Conservation (phyloP, 2,329 filamentous ascomycete genomes). For the Plectosphaerella cucumerina region DNA sequence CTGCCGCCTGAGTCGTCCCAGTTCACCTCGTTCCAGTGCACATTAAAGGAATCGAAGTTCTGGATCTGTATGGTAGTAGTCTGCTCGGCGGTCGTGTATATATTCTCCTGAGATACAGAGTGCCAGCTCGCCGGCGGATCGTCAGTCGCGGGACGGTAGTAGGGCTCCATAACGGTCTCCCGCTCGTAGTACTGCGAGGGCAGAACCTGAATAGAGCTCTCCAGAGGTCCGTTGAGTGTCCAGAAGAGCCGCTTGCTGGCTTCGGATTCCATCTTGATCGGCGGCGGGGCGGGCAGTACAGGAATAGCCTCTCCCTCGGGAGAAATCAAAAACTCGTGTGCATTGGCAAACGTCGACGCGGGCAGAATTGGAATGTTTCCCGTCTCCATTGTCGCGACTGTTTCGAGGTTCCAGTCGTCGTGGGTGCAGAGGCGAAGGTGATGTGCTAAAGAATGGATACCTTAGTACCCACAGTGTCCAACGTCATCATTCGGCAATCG, state of each 20-base stretch:
- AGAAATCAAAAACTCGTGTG: too few species aligned
- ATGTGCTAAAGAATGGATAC: too few species aligned
- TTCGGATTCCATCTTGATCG: not conserved
- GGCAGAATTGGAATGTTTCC: too few species aligned
- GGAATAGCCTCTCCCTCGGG: too few species aligned
- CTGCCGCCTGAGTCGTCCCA: not conserved
- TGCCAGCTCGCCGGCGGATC: slow-evolving; percentile 4
- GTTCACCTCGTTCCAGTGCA: not conserved
- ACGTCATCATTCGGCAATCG: too few species aligned
- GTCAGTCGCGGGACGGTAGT: not conserved
- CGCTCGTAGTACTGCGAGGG: not conserved
- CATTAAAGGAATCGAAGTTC: not conserved
- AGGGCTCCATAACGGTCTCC: not conserved
- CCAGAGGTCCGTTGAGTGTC: slow-evolving; percentile 1
- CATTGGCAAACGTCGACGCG: too few species aligned
- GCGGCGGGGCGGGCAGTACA: too few species aligned
- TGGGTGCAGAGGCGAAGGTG: too few species aligned
- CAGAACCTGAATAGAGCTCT: slow-evolving; percentile 5
- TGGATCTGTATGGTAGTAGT: slow-evolving; percentile 1
- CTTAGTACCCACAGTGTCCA: too few species aligned
- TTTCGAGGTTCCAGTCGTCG: too few species aligned
- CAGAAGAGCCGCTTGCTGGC: slow-evolving; percentile 2
- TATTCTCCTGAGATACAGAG: slow-evolving; percentile 4
- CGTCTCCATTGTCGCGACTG: slow-evolving; percentile 16
- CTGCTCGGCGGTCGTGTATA: not conserved